phyloP scores from a whole-genome alignment of 106 monocot species.

The Acorus calamus region DNA sequence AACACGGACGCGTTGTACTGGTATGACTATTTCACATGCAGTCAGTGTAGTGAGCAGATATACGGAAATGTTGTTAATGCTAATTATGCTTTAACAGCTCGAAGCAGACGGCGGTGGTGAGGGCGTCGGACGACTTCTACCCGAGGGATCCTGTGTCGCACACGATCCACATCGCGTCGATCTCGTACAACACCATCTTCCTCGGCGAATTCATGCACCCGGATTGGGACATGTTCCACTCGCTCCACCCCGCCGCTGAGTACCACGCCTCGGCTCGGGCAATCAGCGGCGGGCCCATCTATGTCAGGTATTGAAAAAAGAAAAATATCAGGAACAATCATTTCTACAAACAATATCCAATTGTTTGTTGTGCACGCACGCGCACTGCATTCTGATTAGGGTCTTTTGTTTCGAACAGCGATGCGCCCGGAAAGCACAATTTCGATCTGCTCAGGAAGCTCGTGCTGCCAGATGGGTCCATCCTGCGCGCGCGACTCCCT shows the following conservation, averaged over 20 bases:
- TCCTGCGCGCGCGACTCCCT: conserved; percentile 71
- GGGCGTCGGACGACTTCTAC: conserved; percentile 95
- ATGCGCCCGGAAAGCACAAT: conserved; percentile 85
- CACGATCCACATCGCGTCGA: conserved; percentile 92
- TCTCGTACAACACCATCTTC: conserved; percentile 81
- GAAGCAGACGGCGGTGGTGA: conserved; percentile 78
- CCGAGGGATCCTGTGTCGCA: conserved; percentile 88
- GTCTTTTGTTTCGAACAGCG: conserved; percentile 27
- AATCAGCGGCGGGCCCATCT: conserved; percentile 90
- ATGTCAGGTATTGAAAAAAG: conserved; percentile 53
- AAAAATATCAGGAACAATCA: too few relatives aligned
- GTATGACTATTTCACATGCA: conserved; percentile 14
- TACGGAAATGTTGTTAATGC: neutral
- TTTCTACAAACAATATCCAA: too few relatives aligned
- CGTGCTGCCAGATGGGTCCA: conserved; percentile 89
- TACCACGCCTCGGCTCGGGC: conserved; percentile 90
- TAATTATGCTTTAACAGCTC: conserved; percentile 26
- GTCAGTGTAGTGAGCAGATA: neutral
- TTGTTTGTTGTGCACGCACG: too few relatives aligned
- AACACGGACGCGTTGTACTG: conserved; percentile 80
- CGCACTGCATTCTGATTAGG: neutral
- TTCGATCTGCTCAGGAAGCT: conserved; percentile 78
- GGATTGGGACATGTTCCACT: conserved; percentile 99
- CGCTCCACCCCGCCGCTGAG: conserved; percentile 81
- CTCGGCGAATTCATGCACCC: conserved; percentile 96